A percentile compares a stretch with the other conserved stretches of the same genome.
These are phyloP conservation scores for Suillus sp. DNA, from an alignment of 768 basidiomycete genomes.

Conservation along the genomic window DNA sequence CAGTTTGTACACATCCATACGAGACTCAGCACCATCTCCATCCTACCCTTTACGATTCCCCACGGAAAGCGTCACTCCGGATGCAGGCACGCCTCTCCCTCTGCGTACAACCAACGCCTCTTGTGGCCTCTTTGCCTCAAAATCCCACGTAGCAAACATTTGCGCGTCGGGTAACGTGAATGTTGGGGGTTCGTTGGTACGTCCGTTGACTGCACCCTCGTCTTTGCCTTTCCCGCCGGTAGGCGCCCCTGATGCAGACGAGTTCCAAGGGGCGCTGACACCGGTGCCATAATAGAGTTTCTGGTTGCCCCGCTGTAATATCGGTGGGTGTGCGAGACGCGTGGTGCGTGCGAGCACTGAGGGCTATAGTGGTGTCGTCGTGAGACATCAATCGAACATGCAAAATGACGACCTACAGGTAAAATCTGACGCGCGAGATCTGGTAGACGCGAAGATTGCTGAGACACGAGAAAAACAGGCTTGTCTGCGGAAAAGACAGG, in stretches of 20 bases:
- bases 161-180: constrained; percentile 48
- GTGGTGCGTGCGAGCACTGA: constrained; percentile 60
- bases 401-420: constrained; percentile 49
- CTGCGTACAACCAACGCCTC: constrained; percentile 38
- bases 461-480: constrained; percentile 63
- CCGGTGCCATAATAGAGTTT: constrained; percentile 45
- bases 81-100: constrained; percentile 24
- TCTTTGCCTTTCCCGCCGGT: constrained; percentile 29
- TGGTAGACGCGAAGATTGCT: constrained; percentile 66
- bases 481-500: constrained; percentile 48
- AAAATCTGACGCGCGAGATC: constrained; percentile 67
- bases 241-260: constrained; percentile 26
- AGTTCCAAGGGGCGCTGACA: constrained; percentile 48
- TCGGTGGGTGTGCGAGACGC: constrained; percentile 65
- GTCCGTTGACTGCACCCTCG: constrained; percentile 24
- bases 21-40: too few species aligned
- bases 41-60: not conserved
- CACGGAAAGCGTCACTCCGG: constrained; percentile 21
- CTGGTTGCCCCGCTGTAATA: constrained; percentile 50
- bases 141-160: constrained; percentile 53
- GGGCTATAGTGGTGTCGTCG: constrained; percentile 37
- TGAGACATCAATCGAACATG: not conserved
- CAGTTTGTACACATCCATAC: too few species aligned
- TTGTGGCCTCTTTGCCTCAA: constrained; percentile 44
- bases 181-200: constrained; percentile 28